Evolutionary conservation across 1,139 yeast genomes (phyloP), one percentile per base, ranked within the genome.

Genomic region (Candida neerlandica): DNA sequence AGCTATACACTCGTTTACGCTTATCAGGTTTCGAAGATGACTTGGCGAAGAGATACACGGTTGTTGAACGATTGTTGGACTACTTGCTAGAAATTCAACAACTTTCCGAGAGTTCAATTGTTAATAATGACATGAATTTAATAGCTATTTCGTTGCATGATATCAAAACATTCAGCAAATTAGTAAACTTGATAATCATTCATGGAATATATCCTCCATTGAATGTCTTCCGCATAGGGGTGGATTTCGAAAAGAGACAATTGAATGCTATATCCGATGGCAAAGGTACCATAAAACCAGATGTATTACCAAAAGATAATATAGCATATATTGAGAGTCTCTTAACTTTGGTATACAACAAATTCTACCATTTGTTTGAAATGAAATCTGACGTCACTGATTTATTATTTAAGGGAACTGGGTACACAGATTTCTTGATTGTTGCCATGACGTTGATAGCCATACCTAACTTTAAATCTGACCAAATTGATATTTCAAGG

Each of bases 81-180:
- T 58, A 60, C 38, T 57, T 78, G n/a, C 43, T 61, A 3, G 58
- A 67, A 27, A 72, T 81, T 23, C 82, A 78, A 56, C 44, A 53
- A 9, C 53, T 66, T 6, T 68, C 83, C 0, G 55, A 60, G 12
- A 63, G 65, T 53, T 55, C 54, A 30, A 45, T 48, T 15, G 51
- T 18, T 62, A 57, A 44, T 6, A 35, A 48, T 11, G 63, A 73
- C 46, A 61, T 74, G 5, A 66, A 78, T 43, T 63, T 88, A 46
- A 78, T 92, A 16, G 73, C 86, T 6, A 85, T 92, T 14, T 89
- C 97, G 0, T 71, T 92, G 10, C 92, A 89, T 60, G 98, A 92
- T 62, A 83, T 92, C 74, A 86, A 84, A 61, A 79, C 82, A 2
- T 81, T 92, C 52, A 85, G 89, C 44, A 80, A 77, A 27, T 62